Percentiles rank a stretch among this genome's conserved stretches.
These are phyloP conservation scores for Paxillus involutus DNA, from an alignment of 768 basidiomycete species.

Conservation along the genomic window DNA sequence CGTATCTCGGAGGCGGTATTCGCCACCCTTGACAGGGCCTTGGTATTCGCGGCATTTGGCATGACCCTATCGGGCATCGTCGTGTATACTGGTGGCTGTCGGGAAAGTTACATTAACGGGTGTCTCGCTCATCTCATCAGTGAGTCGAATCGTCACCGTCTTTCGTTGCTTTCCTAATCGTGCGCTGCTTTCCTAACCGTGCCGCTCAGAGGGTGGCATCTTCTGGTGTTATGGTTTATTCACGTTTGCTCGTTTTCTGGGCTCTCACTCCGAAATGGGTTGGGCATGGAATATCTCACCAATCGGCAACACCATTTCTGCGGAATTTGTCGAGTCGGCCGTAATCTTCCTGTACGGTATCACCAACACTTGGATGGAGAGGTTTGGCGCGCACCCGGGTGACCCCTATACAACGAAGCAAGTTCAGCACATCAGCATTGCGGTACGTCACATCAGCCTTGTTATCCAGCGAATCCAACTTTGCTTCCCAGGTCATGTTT, in stretches of 20 bases:
- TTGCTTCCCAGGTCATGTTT: slow-evolving; percentile 69
- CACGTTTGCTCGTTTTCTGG: slow-evolving; percentile 93
- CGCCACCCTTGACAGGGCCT: slow-evolving; percentile 54
- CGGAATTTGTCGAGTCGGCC: slow-evolving; percentile 75
- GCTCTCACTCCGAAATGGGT: slow-evolving; percentile 79
- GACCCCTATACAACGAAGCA: slow-evolving; percentile 89
- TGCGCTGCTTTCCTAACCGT: not conserved
- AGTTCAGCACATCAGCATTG: slow-evolving; percentile 92
- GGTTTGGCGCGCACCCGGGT: slow-evolving; percentile 79
- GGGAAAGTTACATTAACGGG: slow-evolving; percentile 73
- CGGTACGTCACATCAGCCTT: slow-evolving; percentile 47
- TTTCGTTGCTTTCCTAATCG: not conserved
- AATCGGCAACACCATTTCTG: slow-evolving; percentile 48
- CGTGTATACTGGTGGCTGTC: slow-evolving; percentile 85
- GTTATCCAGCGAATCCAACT: not conserved
- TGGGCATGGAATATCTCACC: slow-evolving; percentile 94
- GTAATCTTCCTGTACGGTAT: slow-evolving; percentile 88
- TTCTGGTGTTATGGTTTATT: slow-evolving; percentile 91
- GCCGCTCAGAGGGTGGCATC: slow-evolving; percentile 71
- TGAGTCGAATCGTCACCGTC: slow-evolving; percentile 33
- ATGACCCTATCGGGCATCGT: slow-evolving; percentile 70
- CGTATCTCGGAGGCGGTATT: slow-evolving; percentile 51
- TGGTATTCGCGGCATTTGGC: slow-evolving; percentile 72
- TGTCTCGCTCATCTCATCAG: slow-evolving; percentile 93
- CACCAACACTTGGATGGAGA: slow-evolving; percentile 97